Evolutionary conservation across 179 eudicot genomes (phyloP).

Genomic region (Corrigiola litoralis): DNA sequence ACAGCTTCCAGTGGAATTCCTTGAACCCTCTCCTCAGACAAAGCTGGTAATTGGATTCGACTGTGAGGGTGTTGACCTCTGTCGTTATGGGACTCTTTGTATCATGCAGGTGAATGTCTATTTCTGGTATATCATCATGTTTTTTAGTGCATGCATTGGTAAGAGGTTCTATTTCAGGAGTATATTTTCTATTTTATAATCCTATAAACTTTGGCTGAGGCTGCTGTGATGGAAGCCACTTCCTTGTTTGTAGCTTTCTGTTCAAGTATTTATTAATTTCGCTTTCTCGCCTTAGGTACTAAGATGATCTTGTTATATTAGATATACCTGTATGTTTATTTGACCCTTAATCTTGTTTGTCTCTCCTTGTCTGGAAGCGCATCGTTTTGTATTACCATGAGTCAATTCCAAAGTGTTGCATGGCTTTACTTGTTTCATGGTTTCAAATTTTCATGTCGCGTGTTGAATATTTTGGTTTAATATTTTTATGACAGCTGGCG

Average conservation of each 20-base stretch:
- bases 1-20: constrained; percentile 81
- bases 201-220: too few species aligned
- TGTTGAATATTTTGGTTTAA: not conserved
- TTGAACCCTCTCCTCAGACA: constrained; percentile 55
- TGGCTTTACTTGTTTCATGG: not conserved
- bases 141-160: not conserved
- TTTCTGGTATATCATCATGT: not conserved
- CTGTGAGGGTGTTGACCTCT: constrained; percentile 94
- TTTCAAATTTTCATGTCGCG: not conserved
- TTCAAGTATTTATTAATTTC: not conserved
- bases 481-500: constrained; percentile 60
- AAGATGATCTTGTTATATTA: not conserved
- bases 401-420: not conserved
- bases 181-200: too few species aligned
- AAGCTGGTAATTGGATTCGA: constrained; percentile 81
- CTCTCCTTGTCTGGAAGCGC: not conserved
- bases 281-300: not conserved
- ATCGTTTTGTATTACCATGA: not conserved
- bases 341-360: not conserved
- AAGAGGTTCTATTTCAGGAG: too few species aligned
- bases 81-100: constrained; percentile 83
- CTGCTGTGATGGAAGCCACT: too few species aligned
- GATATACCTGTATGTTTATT: not conserved
- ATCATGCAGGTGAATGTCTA: constrained; percentile 72
- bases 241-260: too few species aligned